phyloP scores from a whole-genome alignment of 2,329 filamentous ascomycete species.

The Cyclaneusma minus region DNA sequence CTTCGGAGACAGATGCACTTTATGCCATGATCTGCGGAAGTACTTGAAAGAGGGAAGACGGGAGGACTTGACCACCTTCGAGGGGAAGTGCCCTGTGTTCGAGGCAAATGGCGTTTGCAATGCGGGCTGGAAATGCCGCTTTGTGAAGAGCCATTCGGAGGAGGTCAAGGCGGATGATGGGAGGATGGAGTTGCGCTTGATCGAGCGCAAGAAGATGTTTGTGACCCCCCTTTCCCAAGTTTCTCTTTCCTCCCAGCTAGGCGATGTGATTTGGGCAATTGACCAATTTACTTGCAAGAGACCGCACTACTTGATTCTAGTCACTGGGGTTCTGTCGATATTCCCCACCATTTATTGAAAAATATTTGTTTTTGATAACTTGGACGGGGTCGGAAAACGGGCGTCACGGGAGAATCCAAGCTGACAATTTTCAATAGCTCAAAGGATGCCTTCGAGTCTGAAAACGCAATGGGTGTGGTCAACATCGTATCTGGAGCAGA shows the following conservation, averaged over 20 bases:
- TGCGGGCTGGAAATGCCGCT: conserved; percentile 88
- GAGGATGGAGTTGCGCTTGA: conserved; percentile 62
- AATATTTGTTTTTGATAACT: no score
- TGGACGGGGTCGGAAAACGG: conserved; percentile 1
- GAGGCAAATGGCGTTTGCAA: conserved; percentile 61
- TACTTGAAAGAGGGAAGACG: conserved; percentile 75
- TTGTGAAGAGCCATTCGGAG: conserved; percentile 72
- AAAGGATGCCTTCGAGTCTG: conserved; percentile 21
- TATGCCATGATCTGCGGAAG: conserved; percentile 69
- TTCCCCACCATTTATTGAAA: no score
- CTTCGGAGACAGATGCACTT: conserved; percentile 68
- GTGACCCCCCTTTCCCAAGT: no score
- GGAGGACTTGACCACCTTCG: conserved; percentile 61
- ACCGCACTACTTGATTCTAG: no score
- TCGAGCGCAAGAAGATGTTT: conserved; percentile 24
- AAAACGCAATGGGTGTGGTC: conserved; percentile 46
- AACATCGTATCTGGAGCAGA: conserved; percentile 56
- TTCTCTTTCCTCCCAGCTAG: no score
- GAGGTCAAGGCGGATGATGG: conserved; percentile 69
- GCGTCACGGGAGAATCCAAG: no score
- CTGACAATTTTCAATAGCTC: no score
- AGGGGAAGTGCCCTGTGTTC: conserved; percentile 69
- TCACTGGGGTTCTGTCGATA: no score
- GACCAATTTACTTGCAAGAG: no score
- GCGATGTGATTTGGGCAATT: no score